Conservation (phyloP, 2,329 filamentous ascomycete genomes). For the Clonostachys rhizophaga region DNA sequence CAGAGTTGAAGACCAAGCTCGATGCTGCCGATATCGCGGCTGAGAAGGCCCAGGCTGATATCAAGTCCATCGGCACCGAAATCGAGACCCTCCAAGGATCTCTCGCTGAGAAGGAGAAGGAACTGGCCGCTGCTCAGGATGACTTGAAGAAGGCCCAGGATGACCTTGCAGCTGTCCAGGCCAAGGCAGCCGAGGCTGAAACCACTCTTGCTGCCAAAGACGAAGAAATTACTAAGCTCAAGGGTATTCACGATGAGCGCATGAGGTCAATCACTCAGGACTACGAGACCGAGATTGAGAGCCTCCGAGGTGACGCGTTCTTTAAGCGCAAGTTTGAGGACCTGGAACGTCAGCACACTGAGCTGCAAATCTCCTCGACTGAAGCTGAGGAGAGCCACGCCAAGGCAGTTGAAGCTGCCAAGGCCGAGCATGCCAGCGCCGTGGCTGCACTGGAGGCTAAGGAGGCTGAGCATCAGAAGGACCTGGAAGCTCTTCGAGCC, state of each 20-base stretch:
- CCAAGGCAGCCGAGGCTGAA: constrained; percentile 41
- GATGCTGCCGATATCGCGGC: constrained; percentile 41
- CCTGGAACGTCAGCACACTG: constrained; percentile 51
- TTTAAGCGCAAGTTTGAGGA: constrained; percentile 61
- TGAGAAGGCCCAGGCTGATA: constrained; percentile 32
- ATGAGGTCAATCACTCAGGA: constrained; percentile 55
- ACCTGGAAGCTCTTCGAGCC: constrained; percentile 48
- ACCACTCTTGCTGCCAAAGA: constrained; percentile 42
- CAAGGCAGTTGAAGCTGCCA: constrained; percentile 34
- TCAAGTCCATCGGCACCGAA: constrained; percentile 35
- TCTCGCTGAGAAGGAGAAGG: constrained; percentile 35
- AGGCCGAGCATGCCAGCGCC: constrained; percentile 36
- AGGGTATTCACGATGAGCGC: constrained; percentile 52
- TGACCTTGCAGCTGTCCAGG: constrained; percentile 40
- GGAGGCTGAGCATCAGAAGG: constrained; percentile 47
- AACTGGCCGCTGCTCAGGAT: constrained; percentile 38
- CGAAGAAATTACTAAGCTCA: constrained; percentile 41
- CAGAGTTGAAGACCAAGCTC: constrained; percentile 42
- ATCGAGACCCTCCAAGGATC: constrained; percentile 30
- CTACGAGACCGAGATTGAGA: constrained; percentile 62
- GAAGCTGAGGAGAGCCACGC: constrained; percentile 30
- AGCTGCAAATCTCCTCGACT: constrained; percentile 31
- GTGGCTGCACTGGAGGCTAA: constrained; percentile 43
- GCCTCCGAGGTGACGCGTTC: constrained; percentile 56
- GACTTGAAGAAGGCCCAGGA: constrained; percentile 34